Conservation (phyloP, 1,284 basidiomycete genomes). For the Pascua sp. region DNA sequence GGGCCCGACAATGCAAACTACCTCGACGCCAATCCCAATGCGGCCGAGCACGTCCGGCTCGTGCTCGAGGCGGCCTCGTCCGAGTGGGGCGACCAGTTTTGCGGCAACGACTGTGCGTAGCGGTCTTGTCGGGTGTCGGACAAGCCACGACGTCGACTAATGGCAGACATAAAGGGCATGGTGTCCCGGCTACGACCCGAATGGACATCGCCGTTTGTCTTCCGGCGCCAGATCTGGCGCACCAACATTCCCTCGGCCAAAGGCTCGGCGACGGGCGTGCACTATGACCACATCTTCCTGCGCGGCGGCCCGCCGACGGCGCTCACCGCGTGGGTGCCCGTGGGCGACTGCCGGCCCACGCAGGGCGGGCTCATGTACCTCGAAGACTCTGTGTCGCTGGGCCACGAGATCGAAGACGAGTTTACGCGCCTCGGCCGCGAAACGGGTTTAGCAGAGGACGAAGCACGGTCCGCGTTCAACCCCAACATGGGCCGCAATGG, state of each 20-base stretch:
- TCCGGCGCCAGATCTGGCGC: constrained; percentile 21
- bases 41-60: constrained; percentile 2
- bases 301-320: constrained; percentile 23
- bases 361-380: constrained; percentile 30
- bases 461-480: constrained; percentile 25
- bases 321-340: constrained; percentile 30
- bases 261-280: constrained; percentile 17
- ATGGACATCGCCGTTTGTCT: constrained; percentile 13
- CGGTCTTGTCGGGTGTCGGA: too few species aligned
- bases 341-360: constrained; percentile 21
- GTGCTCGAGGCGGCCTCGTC: constrained; percentile 1
- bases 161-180: constrained; percentile 13
- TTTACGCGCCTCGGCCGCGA: constrained; percentile 8
- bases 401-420: constrained; percentile 17
- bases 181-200: constrained; percentile 11
- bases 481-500: constrained; percentile 5
- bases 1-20: constrained; percentile 1
- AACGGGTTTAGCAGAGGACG: constrained; percentile 13
- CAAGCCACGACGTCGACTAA: too few species aligned
- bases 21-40: neutral
- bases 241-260: constrained; percentile 18
- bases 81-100: constrained; percentile 9
- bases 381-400: constrained; percentile 17
- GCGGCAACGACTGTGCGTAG: neutral
- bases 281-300: constrained; percentile 26